Base-by-base conservation (phyloP, 169 alveolate species). In the Theileria annulata region DNA sequence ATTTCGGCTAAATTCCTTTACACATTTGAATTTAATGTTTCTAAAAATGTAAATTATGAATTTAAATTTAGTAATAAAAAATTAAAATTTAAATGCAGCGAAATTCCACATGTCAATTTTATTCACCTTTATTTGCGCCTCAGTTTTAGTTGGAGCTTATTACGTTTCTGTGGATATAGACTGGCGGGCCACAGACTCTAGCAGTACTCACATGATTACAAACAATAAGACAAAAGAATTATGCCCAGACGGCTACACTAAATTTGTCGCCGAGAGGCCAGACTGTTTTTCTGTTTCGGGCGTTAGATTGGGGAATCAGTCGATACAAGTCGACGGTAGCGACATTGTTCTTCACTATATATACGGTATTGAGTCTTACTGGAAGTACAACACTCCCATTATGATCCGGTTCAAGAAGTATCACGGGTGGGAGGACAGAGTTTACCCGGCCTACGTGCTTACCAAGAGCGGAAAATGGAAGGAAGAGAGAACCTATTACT, bases 381-480 rank as follows among this genome's bases (percentile, higher is more conserved):
- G 48, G 49, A 23, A 30, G 23, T 62, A 17, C 5, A 30, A 62
- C 31, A 27, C 71, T n/a, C 71, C 71, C 8, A 62, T 62, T 3
- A 62, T 62, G 71, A 62, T 62, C 48, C 25, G 71, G 23, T 62
- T 62, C 48, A 62, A 28, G 13, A 62, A 62, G 71, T 62, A 62
- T 25, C 71, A 62, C 31, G 48, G 49, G 19, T 30, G 37, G 37
- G 33, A 62, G 23, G 42, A 31, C 37, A 4, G 71, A 3, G 71
- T 62, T 30, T 62, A 27, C 48, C 71, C 71, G 17, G 71, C 71
- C 25, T 62, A 62, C 31, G 71, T 62, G 51, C 49, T 62, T 19
- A 27, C 71, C 23, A 62, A 27, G 42, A 28, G 51, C 3, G 71
- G 71, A 31, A 30, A 62, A 23, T 62, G 71, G 71, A 8, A 12